phyloP scores from a whole-genome alignment of 2,329 filamentous ascomycete genomes.

The Penicillium brasilianum region DNA sequence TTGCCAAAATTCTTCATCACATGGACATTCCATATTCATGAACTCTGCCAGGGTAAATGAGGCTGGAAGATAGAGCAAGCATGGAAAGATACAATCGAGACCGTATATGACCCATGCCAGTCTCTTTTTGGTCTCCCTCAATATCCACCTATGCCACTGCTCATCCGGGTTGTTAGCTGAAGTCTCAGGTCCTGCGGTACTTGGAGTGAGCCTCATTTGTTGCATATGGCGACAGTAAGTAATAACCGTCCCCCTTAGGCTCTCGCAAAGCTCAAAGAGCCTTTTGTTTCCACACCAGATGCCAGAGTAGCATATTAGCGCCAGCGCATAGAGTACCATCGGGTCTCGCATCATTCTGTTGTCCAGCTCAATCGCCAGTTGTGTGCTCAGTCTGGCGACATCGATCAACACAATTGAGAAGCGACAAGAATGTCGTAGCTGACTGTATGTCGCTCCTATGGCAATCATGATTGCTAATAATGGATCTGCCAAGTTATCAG shows the following conservation, averaged over 20 bases:
- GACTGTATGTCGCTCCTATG: constrained; percentile 7
- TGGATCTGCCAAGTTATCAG: background rate
- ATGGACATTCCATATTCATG: constrained; percentile 10
- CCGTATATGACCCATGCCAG: constrained; percentile 11
- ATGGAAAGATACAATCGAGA: constrained; percentile 13
- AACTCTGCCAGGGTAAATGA: constrained; percentile 8
- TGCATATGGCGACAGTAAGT: constrained; percentile 1
- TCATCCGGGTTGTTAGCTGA: background rate
- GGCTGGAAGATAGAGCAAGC: constrained; percentile 11
- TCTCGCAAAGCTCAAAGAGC: constrained; percentile 7
- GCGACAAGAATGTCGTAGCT: constrained; percentile 1
- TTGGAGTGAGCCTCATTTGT: background rate
- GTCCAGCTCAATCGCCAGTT: constrained; percentile 3
- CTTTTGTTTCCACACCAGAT: constrained; percentile 10
- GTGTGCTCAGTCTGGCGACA: constrained; percentile 5
- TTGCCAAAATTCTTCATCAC: constrained; percentile 14
- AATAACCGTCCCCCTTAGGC: background rate
- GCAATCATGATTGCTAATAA: constrained; percentile 6
- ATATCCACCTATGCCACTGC: constrained; percentile 7
- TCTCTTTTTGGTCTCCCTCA: constrained; percentile 9
- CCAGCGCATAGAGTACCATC: constrained; percentile 1
- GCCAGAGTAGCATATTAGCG: constrained; percentile 5
- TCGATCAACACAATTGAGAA: constrained; percentile 9
- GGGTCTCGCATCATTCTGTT: constrained; percentile 8
- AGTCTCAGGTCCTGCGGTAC: too few species aligned